A percentile compares a stretch with the other conserved stretches of the same genome.
These are phyloP conservation scores for Leccinum truebloodii DNA, from an alignment of 768 basidiomycete genomes.

Conservation along the genomic window DNA sequence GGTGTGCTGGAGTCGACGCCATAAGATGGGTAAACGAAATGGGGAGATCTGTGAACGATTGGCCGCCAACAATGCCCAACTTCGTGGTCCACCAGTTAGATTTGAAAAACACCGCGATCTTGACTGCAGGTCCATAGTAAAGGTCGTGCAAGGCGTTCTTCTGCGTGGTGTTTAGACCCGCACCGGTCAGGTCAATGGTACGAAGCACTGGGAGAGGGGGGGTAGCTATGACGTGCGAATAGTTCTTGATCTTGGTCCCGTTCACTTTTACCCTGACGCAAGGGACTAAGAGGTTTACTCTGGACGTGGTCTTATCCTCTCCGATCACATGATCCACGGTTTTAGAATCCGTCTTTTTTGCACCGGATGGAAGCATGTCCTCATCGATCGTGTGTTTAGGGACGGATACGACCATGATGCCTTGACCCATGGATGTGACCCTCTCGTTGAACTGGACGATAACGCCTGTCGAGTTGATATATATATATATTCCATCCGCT, in stretches of 20 bases:
- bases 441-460: constrained; percentile 18
- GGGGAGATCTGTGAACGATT: constrained; percentile 40
- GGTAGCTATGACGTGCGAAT: constrained; percentile 44
- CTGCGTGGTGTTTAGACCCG: constrained; percentile 33
- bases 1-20: constrained; percentile 25
- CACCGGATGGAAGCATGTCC: not conserved
- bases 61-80: constrained; percentile 40
- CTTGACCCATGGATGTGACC: constrained; percentile 22
- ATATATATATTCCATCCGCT: constrained; percentile 23
- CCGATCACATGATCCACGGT: not conserved
- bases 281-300: not conserved
- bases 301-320: not conserved
- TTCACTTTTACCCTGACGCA: constrained; percentile 12
- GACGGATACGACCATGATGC: constrained; percentile 4
- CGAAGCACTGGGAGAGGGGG: constrained; percentile 40
- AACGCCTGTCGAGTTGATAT: constrained; percentile 3
- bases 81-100: constrained; percentile 43
- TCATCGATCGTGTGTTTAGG: not conserved
- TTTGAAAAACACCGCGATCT: constrained; percentile 46
- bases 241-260: constrained; percentile 20
- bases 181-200: constrained; percentile 33
- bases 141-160: constrained; percentile 40
- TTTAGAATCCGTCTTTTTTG: not conserved
- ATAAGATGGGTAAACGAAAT: constrained; percentile 24
- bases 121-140: constrained; percentile 39